Evolutionary conservation across 2,329 filamentous ascomycete species (phyloP), one percentile per base, ranked within the genome.

Genomic region (Hypoxylon sp.): DNA sequence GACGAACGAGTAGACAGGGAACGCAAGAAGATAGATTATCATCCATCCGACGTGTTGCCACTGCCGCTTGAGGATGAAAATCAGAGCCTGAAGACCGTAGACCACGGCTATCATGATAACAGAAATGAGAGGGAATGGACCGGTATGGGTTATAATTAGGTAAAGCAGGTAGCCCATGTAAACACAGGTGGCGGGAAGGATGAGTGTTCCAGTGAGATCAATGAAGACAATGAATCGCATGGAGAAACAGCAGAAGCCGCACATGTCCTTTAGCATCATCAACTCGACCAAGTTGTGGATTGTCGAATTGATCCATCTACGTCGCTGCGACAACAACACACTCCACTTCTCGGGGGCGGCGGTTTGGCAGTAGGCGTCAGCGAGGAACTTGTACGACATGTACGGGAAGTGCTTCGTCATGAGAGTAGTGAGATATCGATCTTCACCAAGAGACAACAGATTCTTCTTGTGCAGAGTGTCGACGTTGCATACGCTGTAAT

Each of bases 31-130:
- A 81, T 99, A 99, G 76, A 99, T 98, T 70, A 99, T 91, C 94
- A 99, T 98, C 96, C 96, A 99, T 71, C 96, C 96, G 65, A 99
- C 88, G 76, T 98, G 95, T 78, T 99, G 94, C 96, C 96, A 99
- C 80, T 98, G 93, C 54, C 96, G 87, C 83, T 97, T 97, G 73
- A 98, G 84, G 72, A 98, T 93, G 82, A 99, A 99, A 74, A 99
- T 96, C 65, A 98, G 81, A 2, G 94, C 94, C 77, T 99, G 96
- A 2, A 99, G 88, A 85, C 96, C 96, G 75, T 99, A 99, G 14
- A 97, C 93, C 63, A 88, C 93, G 20, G 90, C 94, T 77, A 99
- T 80, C 85, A 99, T 95, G 75, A 92, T 85, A 69, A 99, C 89
- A 0, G 96, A 97, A 71, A 97, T 91, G 57, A 92, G 76, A 0